Conservation (phyloP, 495 filamentous ascomycete genomes). For the Neurospora sp. region DNA sequence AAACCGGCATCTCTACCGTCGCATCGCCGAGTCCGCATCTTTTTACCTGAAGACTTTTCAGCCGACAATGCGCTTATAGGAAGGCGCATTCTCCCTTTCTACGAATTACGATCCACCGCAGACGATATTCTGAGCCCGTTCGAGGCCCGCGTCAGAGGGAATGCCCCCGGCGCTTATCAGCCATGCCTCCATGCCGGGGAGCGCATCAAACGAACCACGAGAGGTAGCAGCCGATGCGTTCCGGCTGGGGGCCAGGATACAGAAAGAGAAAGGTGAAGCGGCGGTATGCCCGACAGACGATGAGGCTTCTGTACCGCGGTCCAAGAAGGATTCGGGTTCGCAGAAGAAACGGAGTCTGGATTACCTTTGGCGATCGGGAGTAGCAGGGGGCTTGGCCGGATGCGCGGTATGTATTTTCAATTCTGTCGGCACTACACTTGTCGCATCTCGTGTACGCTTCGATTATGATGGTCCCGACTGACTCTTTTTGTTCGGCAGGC, state of each 20-base stretch:
- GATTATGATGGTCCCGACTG: background rate
- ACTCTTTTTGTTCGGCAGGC: slow-evolving; percentile 42
- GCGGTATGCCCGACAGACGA: slow-evolving; percentile 28
- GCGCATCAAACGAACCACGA: slow-evolving; percentile 27
- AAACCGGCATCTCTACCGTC: background rate
- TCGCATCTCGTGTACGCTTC: background rate
- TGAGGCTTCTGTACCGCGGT: slow-evolving; percentile 23
- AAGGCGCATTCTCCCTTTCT: background rate
- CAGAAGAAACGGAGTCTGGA: slow-evolving; percentile 63
- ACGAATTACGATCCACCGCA: background rate
- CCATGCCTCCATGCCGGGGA: slow-evolving; percentile 38
- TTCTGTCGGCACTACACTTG: background rate
- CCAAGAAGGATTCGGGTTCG: slow-evolving; percentile 13
- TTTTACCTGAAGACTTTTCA: background rate
- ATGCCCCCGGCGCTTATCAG: slow-evolving; percentile 41
- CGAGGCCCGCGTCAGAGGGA: slow-evolving; percentile 17
- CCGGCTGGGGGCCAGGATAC: slow-evolving; percentile 7
- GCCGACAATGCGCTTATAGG: background rate
- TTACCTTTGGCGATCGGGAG: slow-evolving; percentile 68
- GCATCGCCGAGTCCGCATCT: background rate
- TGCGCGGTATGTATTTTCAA: slow-evolving; percentile 53
- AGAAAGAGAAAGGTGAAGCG: slow-evolving; percentile 10
- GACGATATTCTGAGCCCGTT: background rate
- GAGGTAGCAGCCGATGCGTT: slow-evolving; percentile 17
- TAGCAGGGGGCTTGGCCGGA: slow-evolving; percentile 83